These are phyloP conservation scores for Clavispora vitiphila DNA, from an alignment of 805 yeast species.

Conservation along the genomic window DNA sequence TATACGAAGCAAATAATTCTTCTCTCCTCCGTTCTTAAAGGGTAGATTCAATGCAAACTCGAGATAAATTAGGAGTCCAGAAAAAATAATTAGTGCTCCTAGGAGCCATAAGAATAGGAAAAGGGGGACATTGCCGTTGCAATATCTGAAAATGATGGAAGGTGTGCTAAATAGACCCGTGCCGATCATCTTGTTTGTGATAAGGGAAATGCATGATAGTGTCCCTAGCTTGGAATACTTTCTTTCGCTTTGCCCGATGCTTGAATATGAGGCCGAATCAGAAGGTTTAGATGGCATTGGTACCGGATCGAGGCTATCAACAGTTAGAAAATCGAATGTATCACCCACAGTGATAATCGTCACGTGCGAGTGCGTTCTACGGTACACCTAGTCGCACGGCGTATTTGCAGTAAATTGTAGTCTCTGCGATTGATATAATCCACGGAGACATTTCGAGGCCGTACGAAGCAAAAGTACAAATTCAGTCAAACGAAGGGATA, in stretches of 20 bases:
- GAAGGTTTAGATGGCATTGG: background rate
- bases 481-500: background rate
- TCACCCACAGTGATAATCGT: background rate
- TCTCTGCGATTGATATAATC: no score
- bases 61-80: conserved; percentile 37
- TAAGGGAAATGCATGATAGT: conserved; percentile 38
- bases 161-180: conserved; percentile 72
- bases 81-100: conserved; percentile 34
- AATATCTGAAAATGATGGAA: conserved; percentile 54
- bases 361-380: background rate
- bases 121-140: conserved; percentile 34
- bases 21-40: conserved; percentile 39
- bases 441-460: no score
- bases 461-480: no score
- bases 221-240: conserved; percentile 18
- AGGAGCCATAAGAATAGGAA: conserved; percentile 29
- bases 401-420: no score
- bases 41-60: conserved; percentile 39
- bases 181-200: conserved; percentile 67
- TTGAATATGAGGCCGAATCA: conserved; percentile 1
- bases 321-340: background rate
- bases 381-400: background rate
- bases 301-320: background rate
- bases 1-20: conserved; percentile 34
- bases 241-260: conserved; percentile 5